Base-by-base conservation (phyloP, 805 yeast genomes). In the Dipodascus albidus region DNA sequence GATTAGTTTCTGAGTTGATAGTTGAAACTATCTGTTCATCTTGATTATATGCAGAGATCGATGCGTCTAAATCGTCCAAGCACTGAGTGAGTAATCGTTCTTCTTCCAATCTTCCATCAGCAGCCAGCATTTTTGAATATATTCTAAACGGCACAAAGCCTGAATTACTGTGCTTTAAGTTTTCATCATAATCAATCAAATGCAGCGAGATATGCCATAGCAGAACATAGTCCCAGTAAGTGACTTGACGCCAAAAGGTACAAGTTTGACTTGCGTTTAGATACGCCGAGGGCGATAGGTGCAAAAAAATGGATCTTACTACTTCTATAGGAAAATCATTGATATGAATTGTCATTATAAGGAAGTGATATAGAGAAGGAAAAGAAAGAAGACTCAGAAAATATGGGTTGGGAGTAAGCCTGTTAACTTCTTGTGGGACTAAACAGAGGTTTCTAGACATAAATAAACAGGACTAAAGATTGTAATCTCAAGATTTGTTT, bases 221-320 rank as follows among this genome's bases (percentile, higher is more conserved):
- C 20, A 38, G 20, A 38, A 38, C 44, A 14, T 38, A 38, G 20
- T 38, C 44, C 44, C 44, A 38, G 15, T 20, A 41, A 8, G 49
- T 9, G 8, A 53, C n/a, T 20, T 27, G 31, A 8, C 55, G 20
- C 53, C 52, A 44, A 20, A 24, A 22, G 2, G 24, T n/a, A 14
- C 55, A 42, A 17, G 52, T 23, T 44, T 50, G 55, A 14, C 53
- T 8, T 31, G 48, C 50, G 22, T 33, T 21, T 19, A 53, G 2
- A 38, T 50, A 53, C 44, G 17, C 44, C 20, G 20, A 17, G 6
- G 44, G 44, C 20, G 44, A 17, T n/a, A 38, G 15, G 20, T 17
- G 20, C 44, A 38, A 38, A 17, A 38, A 38, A 14, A 38, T 14
- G 17, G 44, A n/a, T 38, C 44, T 38, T 14, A 38, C 9, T 4